phyloP scores from a whole-genome alignment of 2,329 filamentous ascomycete species.

The Ceratocystis variospora region DNA sequence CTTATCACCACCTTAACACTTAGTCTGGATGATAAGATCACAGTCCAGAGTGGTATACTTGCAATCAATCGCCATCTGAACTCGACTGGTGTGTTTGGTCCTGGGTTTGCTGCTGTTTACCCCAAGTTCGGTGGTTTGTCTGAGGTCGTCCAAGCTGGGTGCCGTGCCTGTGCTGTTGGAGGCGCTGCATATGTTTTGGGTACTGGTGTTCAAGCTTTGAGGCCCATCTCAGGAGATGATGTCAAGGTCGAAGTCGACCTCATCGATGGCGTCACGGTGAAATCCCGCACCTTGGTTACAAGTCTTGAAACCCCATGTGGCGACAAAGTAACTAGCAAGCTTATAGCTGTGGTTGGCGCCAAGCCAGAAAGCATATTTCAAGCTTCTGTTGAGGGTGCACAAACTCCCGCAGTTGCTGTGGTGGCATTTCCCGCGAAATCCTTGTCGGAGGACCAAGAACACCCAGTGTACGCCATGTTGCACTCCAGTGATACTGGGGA shows the following conservation, averaged over 20 bases:
- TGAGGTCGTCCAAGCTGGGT: conserved; percentile 82
- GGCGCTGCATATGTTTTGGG: conserved; percentile 82
- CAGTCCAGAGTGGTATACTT: conserved; percentile 52
- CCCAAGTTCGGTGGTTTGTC: conserved; percentile 86
- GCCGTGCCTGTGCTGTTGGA: conserved; percentile 79
- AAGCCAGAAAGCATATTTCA: conserved; percentile 55
- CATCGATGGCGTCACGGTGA: conserved; percentile 33
- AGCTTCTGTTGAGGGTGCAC: conserved; percentile 56
- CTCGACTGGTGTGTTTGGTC: conserved; percentile 77
- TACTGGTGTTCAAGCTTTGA: conserved; percentile 43
- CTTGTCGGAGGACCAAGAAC: conserved; percentile 28
- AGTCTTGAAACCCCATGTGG: conserved; percentile 18
- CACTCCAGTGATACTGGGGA: conserved; percentile 89
- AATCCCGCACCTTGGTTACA: conserved; percentile 40
- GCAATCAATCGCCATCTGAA: conserved; percentile 65
- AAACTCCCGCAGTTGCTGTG: conserved; percentile 58
- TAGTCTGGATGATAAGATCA: conserved; percentile 49
- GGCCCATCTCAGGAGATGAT: conserved; percentile 17
- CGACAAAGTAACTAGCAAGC: conserved; percentile 21
- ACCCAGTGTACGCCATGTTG: conserved; percentile 47
- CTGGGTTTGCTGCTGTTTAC: conserved; percentile 77
- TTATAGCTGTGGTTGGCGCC: conserved; percentile 57
- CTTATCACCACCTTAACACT: conserved; percentile 56
- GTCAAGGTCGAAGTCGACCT: conserved; percentile 20
- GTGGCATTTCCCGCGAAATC: conserved; percentile 49